Base-by-base conservation (phyloP, 2,329 filamentous ascomycete genomes). In the Talaromyces rugulosus region DNA sequence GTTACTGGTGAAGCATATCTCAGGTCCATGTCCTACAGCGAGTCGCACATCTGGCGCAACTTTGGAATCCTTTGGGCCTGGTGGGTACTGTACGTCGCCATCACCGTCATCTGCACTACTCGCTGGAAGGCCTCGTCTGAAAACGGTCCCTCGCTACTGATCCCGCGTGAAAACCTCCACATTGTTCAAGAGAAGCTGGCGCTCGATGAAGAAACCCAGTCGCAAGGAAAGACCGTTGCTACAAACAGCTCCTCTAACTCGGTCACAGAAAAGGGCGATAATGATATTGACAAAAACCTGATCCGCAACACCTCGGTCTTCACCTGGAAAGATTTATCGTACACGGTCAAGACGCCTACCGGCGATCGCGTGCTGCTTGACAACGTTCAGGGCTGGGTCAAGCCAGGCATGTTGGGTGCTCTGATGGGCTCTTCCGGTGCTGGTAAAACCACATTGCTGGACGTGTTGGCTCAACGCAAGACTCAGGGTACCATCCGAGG, bases 371-470 rank as follows among this genome's bases (percentile, higher is more conserved):
- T 84, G 66, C 78, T 90, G 1, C 77, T 90, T 31, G 86, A 89
- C 68, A 81, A 87, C 14, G 84, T 93, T 53, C 86, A 83, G 62
- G 91, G 91, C 0, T 93, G 90, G 71, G 89, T 87, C 1, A 92
- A 91, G 69, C 90, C 90, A 0, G 90, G 91, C 8, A 81, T 89
- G 63, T 84, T 95, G 78, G 85, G 90, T 23, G 91, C 91, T 0
- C 79, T 95, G 1, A 90, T 94, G 81, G 91, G 91, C 30, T 88
- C 89, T 1, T 90, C 86, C 1, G 89, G 89, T 33, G 91, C 91
- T 5, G 91, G 91, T 2, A 95, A 95, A 74, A 78, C 76, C 0
- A 94, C 91, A 0, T 79, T 95, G 0, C 78, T 95, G 5, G 91
- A 94, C 71, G 90, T 89, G 0, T 76, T 89, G 2, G 87, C 89